These are phyloP conservation scores for Venturia oleaginea DNA, from an alignment of 2,329 filamentous ascomycete genomes.

Conservation along the genomic window DNA sequence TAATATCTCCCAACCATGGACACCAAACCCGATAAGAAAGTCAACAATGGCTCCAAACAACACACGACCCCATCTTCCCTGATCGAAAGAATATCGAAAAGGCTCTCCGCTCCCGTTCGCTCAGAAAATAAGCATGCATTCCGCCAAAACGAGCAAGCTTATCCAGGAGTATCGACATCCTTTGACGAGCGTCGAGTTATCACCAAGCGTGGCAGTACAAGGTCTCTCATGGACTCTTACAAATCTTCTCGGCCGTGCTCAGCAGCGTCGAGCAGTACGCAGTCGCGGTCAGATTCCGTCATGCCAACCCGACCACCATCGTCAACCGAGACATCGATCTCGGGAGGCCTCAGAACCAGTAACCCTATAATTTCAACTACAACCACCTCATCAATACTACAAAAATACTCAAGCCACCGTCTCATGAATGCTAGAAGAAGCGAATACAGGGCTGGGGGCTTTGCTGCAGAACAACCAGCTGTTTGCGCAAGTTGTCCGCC, in stretches of 20 bases:
- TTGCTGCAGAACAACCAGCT: background rate
- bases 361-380: background rate
- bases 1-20: background rate
- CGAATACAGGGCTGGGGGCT: background rate
- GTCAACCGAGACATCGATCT: background rate
- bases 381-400: background rate
- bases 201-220: background rate
- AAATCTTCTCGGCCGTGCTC: background rate
- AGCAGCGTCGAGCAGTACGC: background rate
- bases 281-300: background rate
- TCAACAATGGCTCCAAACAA: background rate
- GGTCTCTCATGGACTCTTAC: background rate
- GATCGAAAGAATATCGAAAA: background rate
- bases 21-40: background rate
- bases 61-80: background rate
- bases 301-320: background rate
- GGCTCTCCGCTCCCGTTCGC: background rate
- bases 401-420: background rate
- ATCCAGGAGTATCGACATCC: background rate
- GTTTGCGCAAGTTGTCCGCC: background rate
- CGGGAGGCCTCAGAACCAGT: background rate
- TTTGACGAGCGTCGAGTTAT: background rate
- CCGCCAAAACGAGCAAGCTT: background rate
- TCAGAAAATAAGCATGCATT: background rate
- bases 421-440: background rate